A percentile compares a stretch with the other conserved stretches of the same genome.
These are phyloP conservation scores for Serendipita vermifera DNA, from an alignment of 768 basidiomycete species.

Conservation along the genomic window DNA sequence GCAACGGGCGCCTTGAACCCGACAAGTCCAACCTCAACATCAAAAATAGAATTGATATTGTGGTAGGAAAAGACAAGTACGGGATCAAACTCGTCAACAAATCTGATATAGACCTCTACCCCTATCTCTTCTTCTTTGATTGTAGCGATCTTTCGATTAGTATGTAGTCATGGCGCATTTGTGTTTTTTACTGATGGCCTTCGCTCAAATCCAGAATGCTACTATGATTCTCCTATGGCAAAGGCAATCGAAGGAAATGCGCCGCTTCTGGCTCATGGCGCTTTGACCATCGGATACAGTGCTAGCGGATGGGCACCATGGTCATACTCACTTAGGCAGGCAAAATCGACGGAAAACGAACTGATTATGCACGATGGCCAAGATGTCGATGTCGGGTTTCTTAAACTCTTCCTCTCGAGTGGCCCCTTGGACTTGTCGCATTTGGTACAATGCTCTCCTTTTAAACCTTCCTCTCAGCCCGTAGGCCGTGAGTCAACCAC, in stretches of 20 bases:
- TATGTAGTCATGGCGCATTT: too few relatives aligned
- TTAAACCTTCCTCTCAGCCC: too few relatives aligned
- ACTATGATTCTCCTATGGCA: not conserved
- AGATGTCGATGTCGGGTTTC: slow-evolving; percentile 29
- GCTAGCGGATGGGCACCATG: slow-evolving; percentile 25
- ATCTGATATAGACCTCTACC: slow-evolving; percentile 16
- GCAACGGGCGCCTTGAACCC: not conserved
- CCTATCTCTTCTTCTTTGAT: slow-evolving; percentile 23
- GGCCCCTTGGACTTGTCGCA: slow-evolving; percentile 25
- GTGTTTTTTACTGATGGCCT: too few relatives aligned
- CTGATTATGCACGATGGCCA: slow-evolving; percentile 25
- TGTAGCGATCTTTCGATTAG: slow-evolving; percentile 21
- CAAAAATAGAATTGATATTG: slow-evolving; percentile 16
- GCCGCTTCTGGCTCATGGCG: slow-evolving; percentile 1
- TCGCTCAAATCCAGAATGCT: not conserved
- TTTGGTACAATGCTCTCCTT: slow-evolving; percentile 26
- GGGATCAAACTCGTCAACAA: slow-evolving; percentile 20
- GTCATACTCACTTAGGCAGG: slow-evolving; percentile 22
- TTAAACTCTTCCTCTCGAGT: slow-evolving; percentile 33
- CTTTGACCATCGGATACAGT: slow-evolving; percentile 31
- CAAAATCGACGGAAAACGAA: too few relatives aligned
- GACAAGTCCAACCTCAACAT: slow-evolving; percentile 11
- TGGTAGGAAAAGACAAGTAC: slow-evolving; percentile 15
- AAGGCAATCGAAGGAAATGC: slow-evolving; percentile 7
- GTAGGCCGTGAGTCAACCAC: too few relatives aligned